Percentiles rank a stretch among this genome's conserved stretches.
Conservation (phyloP, 169 alveolate genomes). For the Gregarina niphandrodes region DNA sequence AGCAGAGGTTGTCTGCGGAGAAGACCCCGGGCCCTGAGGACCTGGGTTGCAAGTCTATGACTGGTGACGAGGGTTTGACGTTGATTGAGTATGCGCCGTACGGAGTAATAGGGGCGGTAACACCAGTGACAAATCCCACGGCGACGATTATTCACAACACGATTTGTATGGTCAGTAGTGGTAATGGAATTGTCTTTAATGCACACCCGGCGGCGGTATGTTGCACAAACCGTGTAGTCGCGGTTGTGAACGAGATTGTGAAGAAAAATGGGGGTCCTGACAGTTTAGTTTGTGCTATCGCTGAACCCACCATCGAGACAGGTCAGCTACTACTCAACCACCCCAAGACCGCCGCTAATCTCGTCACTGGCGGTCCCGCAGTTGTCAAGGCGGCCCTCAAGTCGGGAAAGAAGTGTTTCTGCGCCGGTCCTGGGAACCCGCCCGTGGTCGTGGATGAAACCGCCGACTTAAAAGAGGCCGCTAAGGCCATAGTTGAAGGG, state of each 20-base stretch:
- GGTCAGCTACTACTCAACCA: conserved; percentile 17
- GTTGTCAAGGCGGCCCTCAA: conserved; percentile 25
- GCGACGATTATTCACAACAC: conserved; percentile 24
- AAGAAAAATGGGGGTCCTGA: conserved; percentile 28
- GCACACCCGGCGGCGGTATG: conserved; percentile 25
- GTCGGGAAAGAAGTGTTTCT: conserved; percentile 24
- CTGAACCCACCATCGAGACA: conserved; percentile 12
- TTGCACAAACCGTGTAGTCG: conserved; percentile 16
- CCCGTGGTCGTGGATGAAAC: conserved; percentile 23
- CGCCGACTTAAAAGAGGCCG: conserved; percentile 18
- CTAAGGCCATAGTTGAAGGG: conserved; percentile 13
- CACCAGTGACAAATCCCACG: conserved; percentile 25
- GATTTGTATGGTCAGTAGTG: conserved; percentile 12
- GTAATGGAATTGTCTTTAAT: conserved; percentile 20
- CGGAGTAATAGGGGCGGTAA: conserved; percentile 21
- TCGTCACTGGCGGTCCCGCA: conserved; percentile 22
- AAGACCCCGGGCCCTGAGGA: too few species aligned
- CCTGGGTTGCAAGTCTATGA: too few species aligned
- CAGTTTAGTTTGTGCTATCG: conserved; percentile 16
- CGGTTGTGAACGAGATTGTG: conserved; percentile 20
- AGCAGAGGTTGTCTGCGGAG: too few species aligned
- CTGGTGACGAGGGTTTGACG: too few species aligned
- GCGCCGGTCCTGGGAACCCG: conserved; percentile 28
- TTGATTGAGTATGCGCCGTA: too few species aligned
- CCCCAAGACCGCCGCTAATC: conserved; percentile 4